A percentile compares a stretch with the other conserved stretches of the same genome.
Evolutionary conservation across 352 stramenopile genomes (phyloP).

Genomic region (Albugo laibachii): DNA sequence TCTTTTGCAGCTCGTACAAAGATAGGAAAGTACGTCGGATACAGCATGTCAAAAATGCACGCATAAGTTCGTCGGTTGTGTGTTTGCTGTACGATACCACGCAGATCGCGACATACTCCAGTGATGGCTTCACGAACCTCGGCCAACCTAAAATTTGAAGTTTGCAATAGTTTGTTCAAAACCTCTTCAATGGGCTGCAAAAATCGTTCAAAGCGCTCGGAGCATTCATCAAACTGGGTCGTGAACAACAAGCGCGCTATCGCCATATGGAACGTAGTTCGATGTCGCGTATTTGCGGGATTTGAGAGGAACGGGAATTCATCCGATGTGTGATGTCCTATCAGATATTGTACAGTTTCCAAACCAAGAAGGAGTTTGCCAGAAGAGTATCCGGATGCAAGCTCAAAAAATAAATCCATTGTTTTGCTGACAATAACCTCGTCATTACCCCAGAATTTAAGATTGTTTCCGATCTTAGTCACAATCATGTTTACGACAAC

Average conservation of each 20-base stretch:
- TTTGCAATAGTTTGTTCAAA: conserved; percentile 62
- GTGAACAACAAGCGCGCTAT: conserved; percentile 92
- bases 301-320: conserved; percentile 94
- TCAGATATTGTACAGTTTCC: conserved; percentile 94
- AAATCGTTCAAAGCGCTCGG: conserved; percentile 91
- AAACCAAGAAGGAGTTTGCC: conserved; percentile 94
- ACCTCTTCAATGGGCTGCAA: conserved; percentile 85
- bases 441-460: conserved; percentile 96
- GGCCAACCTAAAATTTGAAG: conserved; percentile 41
- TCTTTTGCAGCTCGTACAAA: conserved; percentile 88
- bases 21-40: conserved; percentile 90
- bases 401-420: conserved; percentile 92
- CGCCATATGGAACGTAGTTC: conserved; percentile 95
- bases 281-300: conserved; percentile 84
- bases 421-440: conserved; percentile 93
- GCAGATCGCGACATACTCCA: conserved; percentile 91
- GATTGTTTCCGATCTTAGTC: conserved; percentile 97
- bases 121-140: conserved; percentile 83
- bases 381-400: conserved; percentile 91
- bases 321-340: conserved; percentile 90
- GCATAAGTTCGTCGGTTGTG: conserved; percentile 94
- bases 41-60: conserved; percentile 95
- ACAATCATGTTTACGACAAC: conserved; percentile 97
- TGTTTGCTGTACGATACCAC: conserved; percentile 89
- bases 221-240: conserved; percentile 85